Conservation (phyloP, 2,329 filamentous ascomycete species). For the Nectriaceae sp. region DNA sequence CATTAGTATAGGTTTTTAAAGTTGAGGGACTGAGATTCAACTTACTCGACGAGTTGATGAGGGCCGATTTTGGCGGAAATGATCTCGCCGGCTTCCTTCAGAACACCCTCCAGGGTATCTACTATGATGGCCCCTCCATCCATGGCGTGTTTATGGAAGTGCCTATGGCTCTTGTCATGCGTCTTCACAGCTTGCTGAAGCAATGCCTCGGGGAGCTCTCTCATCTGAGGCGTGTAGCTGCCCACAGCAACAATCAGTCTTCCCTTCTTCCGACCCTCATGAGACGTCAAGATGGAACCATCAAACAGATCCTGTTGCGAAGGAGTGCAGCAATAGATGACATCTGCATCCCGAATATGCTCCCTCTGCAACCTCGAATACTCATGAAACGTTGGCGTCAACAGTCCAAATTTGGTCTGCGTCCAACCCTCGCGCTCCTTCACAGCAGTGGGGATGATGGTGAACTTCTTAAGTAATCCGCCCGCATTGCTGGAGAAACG, state of each 20-base stretch:
- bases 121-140: constrained; percentile 70
- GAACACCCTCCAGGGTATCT: constrained; percentile 75
- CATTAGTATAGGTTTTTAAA: constrained; percentile 14
- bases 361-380: constrained; percentile 67
- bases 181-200: constrained; percentile 61
- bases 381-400: constrained; percentile 72
- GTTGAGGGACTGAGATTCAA: not conserved
- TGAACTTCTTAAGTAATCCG: constrained; percentile 51
- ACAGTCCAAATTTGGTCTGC: constrained; percentile 65
- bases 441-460: constrained; percentile 41
- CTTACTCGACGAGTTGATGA: constrained; percentile 77
- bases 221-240: constrained; percentile 71
- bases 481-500: constrained; percentile 62
- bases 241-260: constrained; percentile 74
- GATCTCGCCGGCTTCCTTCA: constrained; percentile 85
- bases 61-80: constrained; percentile 74
- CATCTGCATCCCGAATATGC: constrained; percentile 71
- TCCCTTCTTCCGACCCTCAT: constrained; percentile 69
- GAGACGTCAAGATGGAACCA: constrained; percentile 67
- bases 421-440: constrained; percentile 63
- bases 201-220: constrained; percentile 78
- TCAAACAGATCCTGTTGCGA: constrained; percentile 76
- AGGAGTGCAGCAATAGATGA: constrained; percentile 88
- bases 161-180: constrained; percentile 49
- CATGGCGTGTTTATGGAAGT: constrained; percentile 67